A percentile compares a stretch with the other conserved stretches of the same genome.
Conservation (phyloP, 176 grass and related monocot genomes). For the Aegilops bicornis region DNA sequence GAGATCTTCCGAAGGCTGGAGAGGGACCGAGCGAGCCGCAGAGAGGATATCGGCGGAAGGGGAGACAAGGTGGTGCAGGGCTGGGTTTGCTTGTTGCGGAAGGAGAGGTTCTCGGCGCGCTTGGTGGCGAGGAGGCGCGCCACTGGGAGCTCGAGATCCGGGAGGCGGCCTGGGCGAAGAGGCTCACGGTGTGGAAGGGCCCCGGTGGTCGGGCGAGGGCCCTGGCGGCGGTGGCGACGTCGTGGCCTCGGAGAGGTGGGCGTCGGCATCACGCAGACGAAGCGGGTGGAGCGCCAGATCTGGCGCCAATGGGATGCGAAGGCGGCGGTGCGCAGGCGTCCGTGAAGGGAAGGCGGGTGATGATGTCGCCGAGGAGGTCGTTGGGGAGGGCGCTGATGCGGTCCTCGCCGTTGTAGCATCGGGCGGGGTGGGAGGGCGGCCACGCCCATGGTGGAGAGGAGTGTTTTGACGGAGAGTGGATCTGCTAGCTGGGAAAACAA, state of each 20-base stretch:
- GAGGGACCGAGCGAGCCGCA: neutral
- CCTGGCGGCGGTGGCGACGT: neutral
- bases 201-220: neutral
- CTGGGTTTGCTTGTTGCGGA: neutral
- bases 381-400: neutral
- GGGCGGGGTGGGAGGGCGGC: neutral
- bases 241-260: neutral
- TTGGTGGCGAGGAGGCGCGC: neutral
- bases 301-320: neutral
- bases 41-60: neutral
- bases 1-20: neutral
- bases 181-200: neutral
- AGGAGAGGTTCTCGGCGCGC: neutral
- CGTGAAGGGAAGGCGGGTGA: neutral
- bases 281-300: neutral
- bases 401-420: neutral
- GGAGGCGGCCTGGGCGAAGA: neutral
- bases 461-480: neutral
- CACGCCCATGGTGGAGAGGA: neutral
- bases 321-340: neutral
- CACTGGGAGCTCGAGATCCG: neutral
- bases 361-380: neutral
- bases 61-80: neutral
- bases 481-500: neutral
- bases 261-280: neutral